Percentiles rank a stretch among this genome's conserved stretches.
These are phyloP conservation scores for Candida sanyiensis DNA, from an alignment of 805 yeast species.

Conservation along the genomic window DNA sequence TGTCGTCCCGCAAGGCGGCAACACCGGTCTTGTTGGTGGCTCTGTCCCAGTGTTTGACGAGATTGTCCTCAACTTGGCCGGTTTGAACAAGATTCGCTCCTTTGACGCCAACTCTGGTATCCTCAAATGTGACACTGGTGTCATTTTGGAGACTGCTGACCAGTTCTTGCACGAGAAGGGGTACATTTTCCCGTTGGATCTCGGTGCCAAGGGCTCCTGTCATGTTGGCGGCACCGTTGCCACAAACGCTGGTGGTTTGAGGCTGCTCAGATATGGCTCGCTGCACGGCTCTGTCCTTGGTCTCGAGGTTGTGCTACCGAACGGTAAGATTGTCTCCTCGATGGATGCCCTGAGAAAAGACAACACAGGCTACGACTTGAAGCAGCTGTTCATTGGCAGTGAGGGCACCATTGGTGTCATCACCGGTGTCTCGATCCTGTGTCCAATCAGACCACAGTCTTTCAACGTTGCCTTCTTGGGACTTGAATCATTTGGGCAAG, in stretches of 20 bases:
- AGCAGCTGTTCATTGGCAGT: slow-evolving; percentile 88
- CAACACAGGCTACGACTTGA: slow-evolving; percentile 90
- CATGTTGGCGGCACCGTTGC: slow-evolving; percentile 94
- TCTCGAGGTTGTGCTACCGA: slow-evolving; percentile 85
- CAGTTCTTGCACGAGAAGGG: slow-evolving; percentile 71
- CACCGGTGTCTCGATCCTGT: slow-evolving; percentile 83
- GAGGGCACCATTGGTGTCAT: slow-evolving; percentile 91
- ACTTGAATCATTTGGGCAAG: slow-evolving; percentile 74
- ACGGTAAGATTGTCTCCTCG: slow-evolving; percentile 76
- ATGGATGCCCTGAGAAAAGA: slow-evolving; percentile 87
- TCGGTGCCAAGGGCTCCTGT: slow-evolving; percentile 96
- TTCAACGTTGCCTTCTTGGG: slow-evolving; percentile 87
- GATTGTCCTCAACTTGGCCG: slow-evolving; percentile 63
- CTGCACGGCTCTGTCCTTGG: slow-evolving; percentile 91
- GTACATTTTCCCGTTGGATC: slow-evolving; percentile 85
- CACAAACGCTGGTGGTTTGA: slow-evolving; percentile 92
- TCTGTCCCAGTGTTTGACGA: slow-evolving; percentile 91
- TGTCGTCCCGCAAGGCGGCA: slow-evolving; percentile 95
- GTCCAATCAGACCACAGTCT: slow-evolving; percentile 84
- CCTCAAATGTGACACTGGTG: slow-evolving; percentile 85
- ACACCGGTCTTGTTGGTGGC: slow-evolving; percentile 95
- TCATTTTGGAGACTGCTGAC: slow-evolving; percentile 83
- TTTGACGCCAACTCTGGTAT: slow-evolving; percentile 83
- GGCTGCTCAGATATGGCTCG: slow-evolving; percentile 84
- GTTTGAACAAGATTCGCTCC: slow-evolving; percentile 70